Percentiles rank a stretch among this genome's conserved stretches.
Conservation (phyloP, 1,139 yeast species). For the Yamadazyma dendronema region DNA sequence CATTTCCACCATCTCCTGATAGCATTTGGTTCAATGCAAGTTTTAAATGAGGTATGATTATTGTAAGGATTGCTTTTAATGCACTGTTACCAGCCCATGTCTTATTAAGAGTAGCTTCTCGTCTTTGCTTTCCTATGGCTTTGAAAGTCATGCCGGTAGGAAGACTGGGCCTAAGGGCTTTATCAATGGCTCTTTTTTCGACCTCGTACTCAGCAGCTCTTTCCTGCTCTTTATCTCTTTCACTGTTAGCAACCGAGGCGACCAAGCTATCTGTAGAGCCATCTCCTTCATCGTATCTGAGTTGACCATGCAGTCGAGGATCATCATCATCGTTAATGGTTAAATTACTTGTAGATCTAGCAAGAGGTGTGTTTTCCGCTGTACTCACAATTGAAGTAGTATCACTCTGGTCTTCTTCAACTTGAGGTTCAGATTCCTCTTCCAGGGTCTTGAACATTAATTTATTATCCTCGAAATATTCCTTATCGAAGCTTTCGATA, state of each 20-base stretch:
- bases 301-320: constrained; percentile 4
- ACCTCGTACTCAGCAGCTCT: constrained; percentile 11
- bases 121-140: constrained; percentile 58
- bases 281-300: neutral
- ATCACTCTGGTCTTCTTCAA: constrained; percentile 12
- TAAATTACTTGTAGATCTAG: constrained; percentile 7
- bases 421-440: constrained; percentile 13
- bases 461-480: constrained; percentile 24
- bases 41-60: constrained; percentile 41
- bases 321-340: constrained; percentile 11
- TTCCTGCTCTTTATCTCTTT: neutral
- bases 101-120: constrained; percentile 45
- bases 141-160: constrained; percentile 65
- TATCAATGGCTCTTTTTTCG: constrained; percentile 23
- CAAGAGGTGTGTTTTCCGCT: constrained; percentile 6
- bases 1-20: constrained; percentile 21
- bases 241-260: neutral
- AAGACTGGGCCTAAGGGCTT: constrained; percentile 37
- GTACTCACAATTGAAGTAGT: neutral
- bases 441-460: constrained; percentile 17
- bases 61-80: constrained; percentile 41
- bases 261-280: constrained; percentile 6
- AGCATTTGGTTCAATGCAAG: constrained; percentile 37
- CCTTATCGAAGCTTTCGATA: constrained; percentile 28
- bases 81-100: constrained; percentile 66